Evolutionary conservation across 768 basidiomycete species (phyloP), one percentile per base, ranked within the genome.

Genomic region (Pleurotus giganteus): DNA sequence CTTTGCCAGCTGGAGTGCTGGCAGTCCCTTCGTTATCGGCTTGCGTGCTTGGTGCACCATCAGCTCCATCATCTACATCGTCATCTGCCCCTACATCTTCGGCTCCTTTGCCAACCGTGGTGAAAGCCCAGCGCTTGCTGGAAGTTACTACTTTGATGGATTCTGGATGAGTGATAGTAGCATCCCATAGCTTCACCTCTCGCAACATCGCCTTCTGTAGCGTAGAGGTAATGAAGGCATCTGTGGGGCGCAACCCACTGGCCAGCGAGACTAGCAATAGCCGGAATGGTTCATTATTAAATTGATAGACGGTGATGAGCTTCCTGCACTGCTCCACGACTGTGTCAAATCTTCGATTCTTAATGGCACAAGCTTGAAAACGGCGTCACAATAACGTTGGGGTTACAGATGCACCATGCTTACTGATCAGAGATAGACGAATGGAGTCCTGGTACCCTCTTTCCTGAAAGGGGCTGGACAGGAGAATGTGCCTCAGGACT

Each of bases 161-260:
- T 27, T 86, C 85, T 2, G 81, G 83, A 26, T 81, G 83, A 53
- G 82, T 81, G 17, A 85, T 81, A 0, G 87, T 86, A 0, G 78
- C 69, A 61, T 93, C 88, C 15, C 74, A 80, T 6, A 89, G 67
- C 57, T 83, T 82, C 68, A 94, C 74, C 67, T 96, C 93, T 11
- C 95, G 79, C 31, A 89, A 81, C 24, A 94, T 68, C 62, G 89
- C 89, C 63, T 96, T 96, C 59, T 93, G 91, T 8, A 96, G 73
- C 0, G 87, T 86, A 0, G 85, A 81, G 1, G 82, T 82, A 59
- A 90, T 86, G 70, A 94, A 91, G 0, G 87, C 80, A 57, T 91
- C 89, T 0, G 87, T 84, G 2, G 88, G 76, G 24, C 77, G 77
- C 3, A 88, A 61, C 0, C 92, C 91, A 55, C 86, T 85, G 0